Conservation (phyloP, 2,329 filamentous ascomycete species). For the Coleophoma eucalyptorum region DNA sequence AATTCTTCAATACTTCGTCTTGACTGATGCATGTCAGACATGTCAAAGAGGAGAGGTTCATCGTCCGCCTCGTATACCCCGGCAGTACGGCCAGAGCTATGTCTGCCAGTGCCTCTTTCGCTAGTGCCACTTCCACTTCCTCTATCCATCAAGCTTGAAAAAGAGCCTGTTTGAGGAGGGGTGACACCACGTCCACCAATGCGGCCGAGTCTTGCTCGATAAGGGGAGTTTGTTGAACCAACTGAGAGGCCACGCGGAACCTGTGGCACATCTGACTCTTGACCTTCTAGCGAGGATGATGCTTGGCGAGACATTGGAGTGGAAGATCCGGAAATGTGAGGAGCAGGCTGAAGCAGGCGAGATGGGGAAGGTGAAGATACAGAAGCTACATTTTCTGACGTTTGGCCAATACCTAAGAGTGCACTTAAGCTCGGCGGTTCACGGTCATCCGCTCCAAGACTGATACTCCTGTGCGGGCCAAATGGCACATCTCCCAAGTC, state of each 20-base stretch:
- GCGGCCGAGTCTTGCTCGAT: conserved; percentile 24
- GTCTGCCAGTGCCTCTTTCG: conserved; percentile 32
- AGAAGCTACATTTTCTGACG: conserved; percentile 31
- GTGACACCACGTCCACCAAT: conserved; percentile 25
- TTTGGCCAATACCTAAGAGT: conserved; percentile 45
- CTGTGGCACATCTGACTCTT: conserved; percentile 19
- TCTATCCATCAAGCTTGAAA: conserved; percentile 28
- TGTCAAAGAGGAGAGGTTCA: conserved; percentile 68
- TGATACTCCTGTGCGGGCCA: conserved; percentile 62
- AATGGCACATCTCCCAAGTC: conserved; percentile 56
- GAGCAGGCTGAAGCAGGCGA: conserved; percentile 25
- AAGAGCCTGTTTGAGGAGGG: conserved; percentile 26
- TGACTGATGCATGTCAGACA: conserved; percentile 61
- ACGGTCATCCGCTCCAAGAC: conserved; percentile 61
- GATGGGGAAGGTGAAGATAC: conserved; percentile 23
- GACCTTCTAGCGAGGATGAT: conserved; percentile 22
- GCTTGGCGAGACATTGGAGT: conserved; percentile 19
- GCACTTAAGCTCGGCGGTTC: conserved; percentile 63
- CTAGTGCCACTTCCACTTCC: conserved; percentile 27
- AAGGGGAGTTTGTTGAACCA: conserved; percentile 24
- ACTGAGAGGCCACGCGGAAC: conserved; percentile 17
- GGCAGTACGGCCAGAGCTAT: conserved; percentile 39
- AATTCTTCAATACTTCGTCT: conserved; percentile 56
- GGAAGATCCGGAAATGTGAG: conserved; percentile 23
- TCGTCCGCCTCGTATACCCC: conserved; percentile 54